Percentiles rank a stretch among this genome's conserved stretches.
Conservation (phyloP, 495 filamentous ascomycete genomes). For the Neurospora sp. region DNA sequence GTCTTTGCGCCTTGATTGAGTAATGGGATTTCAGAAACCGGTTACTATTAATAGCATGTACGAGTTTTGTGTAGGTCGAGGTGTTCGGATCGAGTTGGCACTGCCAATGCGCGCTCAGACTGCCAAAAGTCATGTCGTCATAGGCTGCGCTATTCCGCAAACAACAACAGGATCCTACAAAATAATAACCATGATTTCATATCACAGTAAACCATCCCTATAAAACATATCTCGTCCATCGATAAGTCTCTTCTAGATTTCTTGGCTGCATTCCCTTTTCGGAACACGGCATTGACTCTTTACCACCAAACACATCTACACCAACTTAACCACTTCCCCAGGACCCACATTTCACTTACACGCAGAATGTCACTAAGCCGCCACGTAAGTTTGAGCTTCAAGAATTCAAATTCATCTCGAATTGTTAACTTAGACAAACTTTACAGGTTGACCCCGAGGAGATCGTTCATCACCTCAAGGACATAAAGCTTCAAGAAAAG, state of each 20-base stretch:
- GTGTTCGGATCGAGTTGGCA: not conserved
- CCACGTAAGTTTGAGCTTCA: not conserved
- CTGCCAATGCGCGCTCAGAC: not conserved
- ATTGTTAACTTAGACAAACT: not conserved
- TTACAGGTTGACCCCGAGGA: slow-evolving; percentile 47
- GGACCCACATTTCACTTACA: not conserved
- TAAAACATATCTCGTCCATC: not conserved
- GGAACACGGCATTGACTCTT: not conserved
- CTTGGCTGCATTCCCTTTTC: not conserved
- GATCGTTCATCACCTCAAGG: slow-evolving; percentile 44
- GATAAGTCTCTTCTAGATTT: not conserved
- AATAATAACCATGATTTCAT: not conserved
- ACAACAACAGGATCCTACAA: not conserved
- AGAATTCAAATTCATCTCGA: not conserved
- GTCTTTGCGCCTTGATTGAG: too few relatives aligned
- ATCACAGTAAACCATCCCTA: not conserved
- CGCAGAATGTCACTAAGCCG: not conserved
- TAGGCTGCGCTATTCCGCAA: not conserved
- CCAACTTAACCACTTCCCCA: not conserved
- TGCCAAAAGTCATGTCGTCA: not conserved
- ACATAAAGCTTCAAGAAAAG: slow-evolving; percentile 24
- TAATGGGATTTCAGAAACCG: not conserved
- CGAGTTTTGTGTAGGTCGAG: not conserved
- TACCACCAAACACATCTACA: not conserved
- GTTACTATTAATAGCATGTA: not conserved